Conservation (phyloP, 441 rosid genomes). For the Macaranga tanarius region DNA sequence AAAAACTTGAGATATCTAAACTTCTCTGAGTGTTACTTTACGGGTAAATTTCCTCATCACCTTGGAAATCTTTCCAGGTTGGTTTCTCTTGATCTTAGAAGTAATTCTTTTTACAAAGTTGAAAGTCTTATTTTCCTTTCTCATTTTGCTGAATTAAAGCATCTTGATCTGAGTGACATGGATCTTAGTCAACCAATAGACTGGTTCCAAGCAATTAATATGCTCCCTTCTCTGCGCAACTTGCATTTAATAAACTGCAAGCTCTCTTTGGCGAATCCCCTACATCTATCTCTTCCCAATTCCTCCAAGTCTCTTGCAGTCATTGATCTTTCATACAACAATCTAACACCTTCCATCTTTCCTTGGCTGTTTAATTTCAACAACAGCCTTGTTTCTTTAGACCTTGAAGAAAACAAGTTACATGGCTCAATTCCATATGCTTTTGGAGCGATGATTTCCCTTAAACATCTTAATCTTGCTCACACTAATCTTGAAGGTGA, state of each 20-base stretch:
- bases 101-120: not conserved
- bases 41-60: not conserved
- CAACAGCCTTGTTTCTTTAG: not conserved
- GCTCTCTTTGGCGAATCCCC: not conserved
- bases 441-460: not conserved
- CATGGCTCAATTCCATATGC: not conserved
- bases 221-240: constrained; percentile 3
- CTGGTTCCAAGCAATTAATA: constrained; percentile 9
- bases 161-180: not conserved
- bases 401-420: not conserved
- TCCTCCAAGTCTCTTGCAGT: not conserved
- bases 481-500: not conserved
- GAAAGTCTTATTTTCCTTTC: constrained; percentile 7
- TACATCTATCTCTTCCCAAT: not conserved
- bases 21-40: not conserved
- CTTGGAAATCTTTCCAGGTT: constrained; percentile 11
- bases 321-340: not conserved
- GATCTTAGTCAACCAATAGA: constrained; percentile 7
- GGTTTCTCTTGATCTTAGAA: constrained; percentile 11
- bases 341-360: not conserved
- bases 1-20: not conserved
- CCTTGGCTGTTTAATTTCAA: constrained; percentile 9
- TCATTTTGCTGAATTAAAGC: not conserved
- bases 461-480: constrained; percentile 10
- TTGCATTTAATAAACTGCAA: not conserved